Conservation (phyloP, 2,329 filamentous ascomycete species). For the Xylariaceae sp. region DNA sequence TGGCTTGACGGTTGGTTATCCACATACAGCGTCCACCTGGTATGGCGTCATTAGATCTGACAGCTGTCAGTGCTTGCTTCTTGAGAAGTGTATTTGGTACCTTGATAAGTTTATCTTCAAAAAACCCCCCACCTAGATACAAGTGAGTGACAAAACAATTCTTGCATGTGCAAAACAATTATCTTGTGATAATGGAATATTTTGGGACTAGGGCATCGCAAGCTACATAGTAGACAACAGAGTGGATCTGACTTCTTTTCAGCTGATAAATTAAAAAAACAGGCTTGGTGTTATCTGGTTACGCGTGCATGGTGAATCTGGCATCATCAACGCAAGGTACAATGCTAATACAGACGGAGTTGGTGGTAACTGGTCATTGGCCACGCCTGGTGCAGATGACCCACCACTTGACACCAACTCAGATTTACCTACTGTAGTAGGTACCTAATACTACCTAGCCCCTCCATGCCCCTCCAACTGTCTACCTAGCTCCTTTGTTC, state of each 20-base stretch:
- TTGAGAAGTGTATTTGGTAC: too few relatives aligned
- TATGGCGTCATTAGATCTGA: conserved; percentile 12
- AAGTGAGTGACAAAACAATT: background rate
- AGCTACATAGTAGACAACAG: background rate
- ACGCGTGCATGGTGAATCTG: conserved; percentile 13
- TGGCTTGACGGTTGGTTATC: conserved; percentile 36
- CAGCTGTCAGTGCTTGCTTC: too few relatives aligned
- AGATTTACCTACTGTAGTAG: too few relatives aligned
- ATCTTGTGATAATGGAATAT: conserved; percentile 18
- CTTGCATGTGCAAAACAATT: conserved; percentile 2
- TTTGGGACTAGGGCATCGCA: conserved; percentile 23
- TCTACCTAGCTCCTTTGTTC: background rate
- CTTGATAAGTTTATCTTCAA: too few relatives aligned
- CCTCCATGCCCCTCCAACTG: conserved; percentile 25
- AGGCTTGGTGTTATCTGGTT: background rate
- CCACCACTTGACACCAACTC: too few relatives aligned
- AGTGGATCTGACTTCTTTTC: conserved; percentile 10
- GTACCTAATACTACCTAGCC: conserved; percentile 5
- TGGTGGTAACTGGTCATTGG: background rate
- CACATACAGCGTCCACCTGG: conserved; percentile 30
- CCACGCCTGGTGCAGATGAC: background rate
- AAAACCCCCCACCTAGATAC: background rate
- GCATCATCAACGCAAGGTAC: conserved; percentile 14
- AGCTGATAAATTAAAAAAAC: background rate
- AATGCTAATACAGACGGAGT: background rate